Conservation (phyloP, 345 rosid species). For the Hibiscus syriacus region DNA sequence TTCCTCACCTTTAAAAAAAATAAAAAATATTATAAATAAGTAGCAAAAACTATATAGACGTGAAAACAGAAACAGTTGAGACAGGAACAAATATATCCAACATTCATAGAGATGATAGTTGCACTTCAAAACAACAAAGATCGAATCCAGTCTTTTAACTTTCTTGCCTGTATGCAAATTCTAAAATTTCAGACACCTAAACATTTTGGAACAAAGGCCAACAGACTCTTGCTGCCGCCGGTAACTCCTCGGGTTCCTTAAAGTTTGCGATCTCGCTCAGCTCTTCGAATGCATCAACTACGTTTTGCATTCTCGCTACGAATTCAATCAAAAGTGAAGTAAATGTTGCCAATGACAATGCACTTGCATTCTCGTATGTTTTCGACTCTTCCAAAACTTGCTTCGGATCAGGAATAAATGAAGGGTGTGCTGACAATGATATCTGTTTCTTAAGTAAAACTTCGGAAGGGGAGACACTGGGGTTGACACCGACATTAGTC, state of each 20-base stretch:
- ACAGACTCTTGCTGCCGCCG: constrained; percentile 6
- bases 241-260: constrained; percentile 44
- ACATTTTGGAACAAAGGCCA: constrained; percentile 40
- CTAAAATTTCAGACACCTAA: constrained; percentile 22
- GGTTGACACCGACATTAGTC: constrained; percentile 1
- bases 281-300: constrained; percentile 60
- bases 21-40: too few relatives aligned
- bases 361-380: constrained; percentile 80
- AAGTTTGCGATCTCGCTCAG: constrained; percentile 58
- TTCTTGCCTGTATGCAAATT: neutral
- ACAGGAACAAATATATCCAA: too few relatives aligned
- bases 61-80: too few relatives aligned
- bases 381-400: constrained; percentile 43
- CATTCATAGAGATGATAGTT: too few relatives aligned
- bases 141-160: too few relatives aligned
- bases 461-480: constrained; percentile 19
- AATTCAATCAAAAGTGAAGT: constrained; percentile 76
- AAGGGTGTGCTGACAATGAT: constrained; percentile 43
- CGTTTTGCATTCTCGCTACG: constrained; percentile 71
- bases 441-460: constrained; percentile 38
- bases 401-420: constrained; percentile 20
- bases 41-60: too few relatives aligned
- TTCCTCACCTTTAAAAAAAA: too few relatives aligned
- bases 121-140: too few relatives aligned
- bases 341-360: constrained; percentile 82